Base-by-base conservation (phyloP, 1,139 yeast species). In the Protomyces inundatus region DNA sequence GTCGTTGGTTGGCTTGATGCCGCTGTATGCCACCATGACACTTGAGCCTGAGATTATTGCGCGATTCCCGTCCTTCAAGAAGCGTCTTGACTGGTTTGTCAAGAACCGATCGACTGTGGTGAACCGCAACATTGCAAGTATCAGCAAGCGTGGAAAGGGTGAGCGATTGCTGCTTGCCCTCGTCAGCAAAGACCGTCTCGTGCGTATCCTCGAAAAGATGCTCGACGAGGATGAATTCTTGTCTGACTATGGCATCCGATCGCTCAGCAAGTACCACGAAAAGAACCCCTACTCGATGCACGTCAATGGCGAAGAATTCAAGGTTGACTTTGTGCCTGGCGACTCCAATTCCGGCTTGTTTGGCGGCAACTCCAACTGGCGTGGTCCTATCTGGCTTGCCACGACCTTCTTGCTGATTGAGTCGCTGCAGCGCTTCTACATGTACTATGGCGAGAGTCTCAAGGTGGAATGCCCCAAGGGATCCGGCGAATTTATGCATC, bases 361-460 rank as follows among this genome's bases (percentile, higher is more conserved):
- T 81, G 98, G 98, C 65, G 98, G 98, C 69, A 91, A 91, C 74
- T 90, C 97, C 36, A 91, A 90, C 76, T 91, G 98, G 98, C 82
- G 98, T 76, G 98, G 98, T 4, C 97, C 98, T n/a, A 90, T 91
- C 72, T 91, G 98, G 98, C 90, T 91, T 80, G 97, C 98, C 33
- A 90, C 90, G 10, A 90, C 88, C 72, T 91, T 91, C 76, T 78
- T 91, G 68, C 79, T 91, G 59, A 90, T 90, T 66, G 98, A 91
- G 77, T 85, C 97, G 0, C 80, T 91, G 70, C 96, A 91, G 75
- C 81, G 97, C 71, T 90, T 90, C 74, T 90, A 87, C 76, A 79
- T 91, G 74, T 91, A 90, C 78, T 90, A 90, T 74, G 98, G 98
- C 16, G 86, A 93, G 30, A 86, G 82, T 56, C 82, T 91, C 72